phyloP scores from a whole-genome alignment of 495 filamentous ascomycete species.

The Aspergillus homomorphus region DNA sequence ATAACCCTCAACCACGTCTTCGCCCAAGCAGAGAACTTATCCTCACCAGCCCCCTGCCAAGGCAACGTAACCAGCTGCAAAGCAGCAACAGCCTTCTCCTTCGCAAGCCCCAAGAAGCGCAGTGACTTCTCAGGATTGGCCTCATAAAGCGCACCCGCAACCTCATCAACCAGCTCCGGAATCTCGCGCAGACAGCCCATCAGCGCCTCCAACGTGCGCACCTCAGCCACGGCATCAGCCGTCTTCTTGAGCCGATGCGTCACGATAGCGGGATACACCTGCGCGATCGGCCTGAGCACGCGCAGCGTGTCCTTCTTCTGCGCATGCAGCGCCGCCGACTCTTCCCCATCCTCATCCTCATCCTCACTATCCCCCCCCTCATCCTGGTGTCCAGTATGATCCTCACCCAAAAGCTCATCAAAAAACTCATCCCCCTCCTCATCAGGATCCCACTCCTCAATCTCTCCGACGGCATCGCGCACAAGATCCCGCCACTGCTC shows the following conservation, averaged over 20 bases:
- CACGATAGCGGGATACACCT: conserved; percentile 41
- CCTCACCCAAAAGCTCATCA: conserved; percentile 39
- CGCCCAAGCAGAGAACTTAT: conserved; percentile 49
- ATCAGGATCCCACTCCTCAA: conserved; percentile 82
- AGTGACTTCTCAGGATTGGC: conserved; percentile 29
- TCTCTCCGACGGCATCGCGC: conserved; percentile 75
- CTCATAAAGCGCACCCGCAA: conserved; percentile 49
- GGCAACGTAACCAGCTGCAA: conserved; percentile 26
- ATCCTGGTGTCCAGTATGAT: conserved; percentile 44
- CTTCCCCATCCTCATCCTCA: conserved; percentile 25
- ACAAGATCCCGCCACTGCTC: conserved; percentile 68
- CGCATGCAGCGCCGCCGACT: conserved; percentile 31
- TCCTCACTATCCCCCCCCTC: conserved; percentile 34
- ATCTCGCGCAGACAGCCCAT: conserved; percentile 36
- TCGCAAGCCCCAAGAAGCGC: conserved; percentile 27
- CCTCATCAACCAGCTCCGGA: conserved; percentile 46
- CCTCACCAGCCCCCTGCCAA: conserved; percentile 28
- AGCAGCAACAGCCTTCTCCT: conserved; percentile 28
- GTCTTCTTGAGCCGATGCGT: conserved; percentile 35
- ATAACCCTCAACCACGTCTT: conserved; percentile 49
- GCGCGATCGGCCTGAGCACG: conserved; percentile 40
- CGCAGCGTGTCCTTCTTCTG: conserved; percentile 39
- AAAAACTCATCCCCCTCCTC: conserved; percentile 53
- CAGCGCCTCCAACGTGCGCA: conserved; percentile 29
- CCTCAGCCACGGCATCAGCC: conserved; percentile 13